Evolutionary conservation across 1,284 basidiomycete genomes (phyloP).

Genomic region (Schizophyllum amplum): DNA sequence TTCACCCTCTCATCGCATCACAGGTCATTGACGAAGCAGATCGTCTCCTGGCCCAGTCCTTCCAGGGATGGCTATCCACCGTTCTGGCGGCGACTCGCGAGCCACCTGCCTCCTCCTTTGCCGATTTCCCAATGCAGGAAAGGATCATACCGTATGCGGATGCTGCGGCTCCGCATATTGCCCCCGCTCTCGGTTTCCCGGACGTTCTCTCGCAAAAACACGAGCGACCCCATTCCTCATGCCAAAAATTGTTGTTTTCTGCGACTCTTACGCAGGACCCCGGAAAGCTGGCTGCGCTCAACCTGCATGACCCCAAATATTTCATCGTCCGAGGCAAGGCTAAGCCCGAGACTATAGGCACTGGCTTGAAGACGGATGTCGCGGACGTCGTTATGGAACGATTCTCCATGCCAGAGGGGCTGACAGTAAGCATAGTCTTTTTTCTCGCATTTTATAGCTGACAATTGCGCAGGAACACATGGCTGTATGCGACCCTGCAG

Average conservation of each 20-base stretch:
- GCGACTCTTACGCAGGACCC: slow-evolving; percentile 95
- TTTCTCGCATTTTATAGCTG: not conserved
- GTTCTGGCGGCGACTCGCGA: slow-evolving; percentile 61
- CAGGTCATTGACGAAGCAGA: slow-evolving; percentile 98
- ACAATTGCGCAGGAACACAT: slow-evolving; percentile 68
- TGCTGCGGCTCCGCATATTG: slow-evolving; percentile 51
- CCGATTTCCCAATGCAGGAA: not conserved
- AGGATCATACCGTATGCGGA: slow-evolving; percentile 27
- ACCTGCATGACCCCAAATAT: slow-evolving; percentile 79
- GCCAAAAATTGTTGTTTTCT: slow-evolving; percentile 95
- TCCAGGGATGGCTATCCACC: slow-evolving; percentile 89
- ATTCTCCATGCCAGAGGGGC: slow-evolving; percentile 75
- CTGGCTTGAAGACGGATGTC: slow-evolving; percentile 22
- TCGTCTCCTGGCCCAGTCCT: slow-evolving; percentile 87
- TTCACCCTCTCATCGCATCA: slow-evolving; percentile 1
- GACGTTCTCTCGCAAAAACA: slow-evolving; percentile 22
- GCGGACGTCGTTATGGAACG: slow-evolving; percentile 56
- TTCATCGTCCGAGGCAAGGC: slow-evolving; percentile 65
- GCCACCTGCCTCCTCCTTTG: slow-evolving; percentile 8
- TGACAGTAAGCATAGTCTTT: slow-evolving; percentile 43
- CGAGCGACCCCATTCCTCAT: slow-evolving; percentile 54
- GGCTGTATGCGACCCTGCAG: slow-evolving; percentile 69
- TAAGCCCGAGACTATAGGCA: slow-evolving; percentile 28
- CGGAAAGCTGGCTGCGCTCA: slow-evolving; percentile 80
- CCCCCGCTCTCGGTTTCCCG: slow-evolving; percentile 33